These are phyloP conservation scores for Neurospora sp. DNA, from an alignment of 495 filamentous ascomycete species.

Conservation along the genomic window DNA sequence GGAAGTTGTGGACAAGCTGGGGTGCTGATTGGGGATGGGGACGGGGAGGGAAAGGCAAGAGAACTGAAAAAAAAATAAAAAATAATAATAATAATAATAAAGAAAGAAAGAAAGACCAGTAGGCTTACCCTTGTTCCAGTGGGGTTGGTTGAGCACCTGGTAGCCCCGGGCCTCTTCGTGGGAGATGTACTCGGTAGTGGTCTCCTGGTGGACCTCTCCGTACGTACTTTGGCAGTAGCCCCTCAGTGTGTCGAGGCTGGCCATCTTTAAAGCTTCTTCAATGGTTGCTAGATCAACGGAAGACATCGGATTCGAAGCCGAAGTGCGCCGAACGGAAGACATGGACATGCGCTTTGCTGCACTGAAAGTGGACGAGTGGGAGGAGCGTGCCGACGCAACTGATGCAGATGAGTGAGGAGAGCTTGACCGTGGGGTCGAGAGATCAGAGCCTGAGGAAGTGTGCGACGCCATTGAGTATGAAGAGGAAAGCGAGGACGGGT, in stretches of 20 bases:
- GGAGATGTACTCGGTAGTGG: conserved; percentile 38
- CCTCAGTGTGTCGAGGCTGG: conserved; percentile 40
- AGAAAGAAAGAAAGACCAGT: neutral
- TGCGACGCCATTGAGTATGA: conserved; percentile 41
- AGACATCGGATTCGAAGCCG: conserved; percentile 44
- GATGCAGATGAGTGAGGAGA: conserved; percentile 34
- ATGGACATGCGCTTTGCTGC: conserved; percentile 40
- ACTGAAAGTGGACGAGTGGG: conserved; percentile 39
- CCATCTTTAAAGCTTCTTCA: conserved; percentile 43
- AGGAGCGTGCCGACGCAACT: conserved; percentile 36
- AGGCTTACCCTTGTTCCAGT: conserved; percentile 47
- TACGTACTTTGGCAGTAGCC: conserved; percentile 44
- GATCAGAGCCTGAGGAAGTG: conserved; percentile 36
- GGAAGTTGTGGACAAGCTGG: neutral
- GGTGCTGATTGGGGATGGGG: neutral
- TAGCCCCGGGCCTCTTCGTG: conserved; percentile 41
- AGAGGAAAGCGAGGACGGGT: conserved; percentile 8
- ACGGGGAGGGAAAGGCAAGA: conserved; percentile 5
- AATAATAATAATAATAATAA: no score
- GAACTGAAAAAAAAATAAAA: no score
- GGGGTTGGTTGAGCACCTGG: conserved; percentile 44
- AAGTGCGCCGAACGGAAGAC: conserved; percentile 36
- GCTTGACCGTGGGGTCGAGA: conserved; percentile 43
- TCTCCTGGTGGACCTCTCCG: conserved; percentile 39
- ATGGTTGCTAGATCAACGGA: conserved; percentile 42